Conservation (phyloP, 75 land plant species). For the Cupressus sempervirens region DNA sequence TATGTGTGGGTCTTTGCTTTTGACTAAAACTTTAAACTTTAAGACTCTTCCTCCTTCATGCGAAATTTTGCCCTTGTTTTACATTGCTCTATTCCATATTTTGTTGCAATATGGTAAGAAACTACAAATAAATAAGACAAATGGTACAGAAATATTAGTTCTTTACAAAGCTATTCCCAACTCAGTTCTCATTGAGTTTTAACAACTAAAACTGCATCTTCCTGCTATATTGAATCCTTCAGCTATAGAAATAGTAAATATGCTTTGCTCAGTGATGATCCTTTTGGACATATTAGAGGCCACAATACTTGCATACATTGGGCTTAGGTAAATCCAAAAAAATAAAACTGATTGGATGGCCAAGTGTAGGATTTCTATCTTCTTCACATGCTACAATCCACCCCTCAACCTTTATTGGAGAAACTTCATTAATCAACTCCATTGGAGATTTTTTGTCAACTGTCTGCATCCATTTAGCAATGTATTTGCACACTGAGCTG, state of each 20-base stretch:
- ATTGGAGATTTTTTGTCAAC: conserved; percentile 93
- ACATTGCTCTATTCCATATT: too few species aligned
- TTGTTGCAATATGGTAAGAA: neutral
- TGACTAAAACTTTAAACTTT: too few species aligned
- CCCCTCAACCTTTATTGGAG: conserved; percentile 84
- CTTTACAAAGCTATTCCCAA: neutral
- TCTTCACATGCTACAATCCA: conserved; percentile 97
- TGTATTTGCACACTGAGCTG: conserved; percentile 18
- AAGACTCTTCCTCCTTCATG: too few species aligned
- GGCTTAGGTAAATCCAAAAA: conserved; percentile 70
- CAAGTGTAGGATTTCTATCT: conserved; percentile 81
- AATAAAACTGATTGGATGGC: conserved; percentile 92
- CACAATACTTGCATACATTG: conserved; percentile 91
- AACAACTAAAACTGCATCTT: neutral
- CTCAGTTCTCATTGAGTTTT: neutral
- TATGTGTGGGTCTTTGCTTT: too few species aligned
- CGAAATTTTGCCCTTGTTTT: too few species aligned
- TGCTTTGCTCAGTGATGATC: conserved; percentile 57
- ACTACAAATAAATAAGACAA: neutral
- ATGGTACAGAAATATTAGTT: neutral
- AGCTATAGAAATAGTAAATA: neutral
- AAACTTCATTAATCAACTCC: conserved; percentile 93
- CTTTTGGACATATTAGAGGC: conserved; percentile 78
- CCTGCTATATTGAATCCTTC: neutral
- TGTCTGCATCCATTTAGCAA: conserved; percentile 51